phyloP scores from a whole-genome alignment of 1,284 basidiomycete species.

The Trametes polyzona region DNA sequence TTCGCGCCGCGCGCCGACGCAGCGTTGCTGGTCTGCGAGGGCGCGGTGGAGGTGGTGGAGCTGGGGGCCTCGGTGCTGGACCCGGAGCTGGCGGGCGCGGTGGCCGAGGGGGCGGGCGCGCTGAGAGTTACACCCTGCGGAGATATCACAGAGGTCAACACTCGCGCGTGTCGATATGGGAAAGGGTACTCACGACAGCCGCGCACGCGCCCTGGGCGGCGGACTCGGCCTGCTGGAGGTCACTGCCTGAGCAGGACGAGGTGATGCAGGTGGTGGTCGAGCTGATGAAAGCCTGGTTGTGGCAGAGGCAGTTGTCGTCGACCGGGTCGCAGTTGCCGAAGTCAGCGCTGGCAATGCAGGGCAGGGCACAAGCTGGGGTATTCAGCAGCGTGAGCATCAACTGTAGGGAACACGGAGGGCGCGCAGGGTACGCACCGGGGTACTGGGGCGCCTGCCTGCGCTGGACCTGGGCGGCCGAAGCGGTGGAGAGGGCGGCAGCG shows the following conservation, averaged over 20 bases:
- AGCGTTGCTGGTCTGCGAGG: slow-evolving; percentile 29
- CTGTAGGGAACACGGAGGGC: not conserved
- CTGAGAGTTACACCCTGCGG: slow-evolving; percentile 55
- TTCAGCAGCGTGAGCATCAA: not conserved
- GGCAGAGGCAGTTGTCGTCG: slow-evolving; percentile 60
- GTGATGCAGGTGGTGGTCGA: slow-evolving; percentile 52
- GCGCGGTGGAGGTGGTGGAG: slow-evolving; percentile 8
- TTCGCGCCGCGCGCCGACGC: slow-evolving; percentile 40
- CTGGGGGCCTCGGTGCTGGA: slow-evolving; percentile 7
- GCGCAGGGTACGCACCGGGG: slow-evolving; percentile 40
- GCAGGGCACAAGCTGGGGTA: slow-evolving; percentile 50
- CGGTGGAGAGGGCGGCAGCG: slow-evolving; percentile 44
- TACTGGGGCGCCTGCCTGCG: slow-evolving; percentile 35
- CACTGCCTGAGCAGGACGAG: slow-evolving; percentile 46
- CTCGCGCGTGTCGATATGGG: not conserved
- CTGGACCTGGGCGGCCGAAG: slow-evolving; percentile 39
- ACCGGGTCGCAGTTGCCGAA: slow-evolving; percentile 43
- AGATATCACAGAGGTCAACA: not conserved
- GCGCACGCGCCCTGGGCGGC: slow-evolving; percentile 50
- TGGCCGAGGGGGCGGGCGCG: slow-evolving; percentile 13
- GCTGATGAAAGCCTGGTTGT: slow-evolving; percentile 46
- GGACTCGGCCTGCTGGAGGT: slow-evolving; percentile 49
- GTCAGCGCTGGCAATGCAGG: slow-evolving; percentile 49
- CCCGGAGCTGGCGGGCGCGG: slow-evolving; percentile 18
- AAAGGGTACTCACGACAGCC: slow-evolving; percentile 46